Evolutionary conservation across 345 rosid genomes (phyloP).

Genomic region (rapeseed (Brassica napus)): DNA sequence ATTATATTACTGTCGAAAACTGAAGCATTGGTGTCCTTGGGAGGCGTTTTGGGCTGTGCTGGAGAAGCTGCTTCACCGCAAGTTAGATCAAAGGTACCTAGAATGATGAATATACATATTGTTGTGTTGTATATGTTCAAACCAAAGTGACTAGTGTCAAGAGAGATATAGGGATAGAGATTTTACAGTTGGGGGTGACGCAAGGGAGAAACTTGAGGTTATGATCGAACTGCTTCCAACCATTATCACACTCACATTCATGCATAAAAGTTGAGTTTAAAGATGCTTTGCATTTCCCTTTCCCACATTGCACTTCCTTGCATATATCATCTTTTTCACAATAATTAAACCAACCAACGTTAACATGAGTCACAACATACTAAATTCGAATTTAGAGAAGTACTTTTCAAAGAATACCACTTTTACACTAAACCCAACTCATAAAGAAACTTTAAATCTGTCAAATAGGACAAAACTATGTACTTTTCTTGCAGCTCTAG

Average conservation of each 20-base stretch:
- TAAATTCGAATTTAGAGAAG: slow-evolving; percentile 1
- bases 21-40: slow-evolving; percentile 40
- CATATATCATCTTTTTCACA: slow-evolving; percentile 50
- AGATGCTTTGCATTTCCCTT: slow-evolving; percentile 61
- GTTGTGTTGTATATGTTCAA: slow-evolving; percentile 11
- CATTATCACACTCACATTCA: slow-evolving; percentile 67
- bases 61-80: slow-evolving; percentile 58
- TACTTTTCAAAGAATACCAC: neutral
- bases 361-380: slow-evolving; percentile 5
- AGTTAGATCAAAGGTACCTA: slow-evolving; percentile 58
- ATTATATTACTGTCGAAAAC: slow-evolving; percentile 55
- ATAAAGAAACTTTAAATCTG: slow-evolving; percentile 10
- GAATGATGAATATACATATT: neutral
- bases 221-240: slow-evolving; percentile 66
- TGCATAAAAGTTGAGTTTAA: slow-evolving; percentile 37
- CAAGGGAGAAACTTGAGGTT: slow-evolving; percentile 79
- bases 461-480: neutral
- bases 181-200: slow-evolving; percentile 71
- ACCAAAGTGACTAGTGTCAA: neutral
- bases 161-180: slow-evolving; percentile 30
- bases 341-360: slow-evolving; percentile 16
- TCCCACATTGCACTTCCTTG: slow-evolving; percentile 62
- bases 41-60: slow-evolving; percentile 39
- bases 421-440: slow-evolving; percentile 16
- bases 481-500: slow-evolving; percentile 10